Base-by-base conservation (phyloP, 192 early-diverging fungal genomes). In the Spizellomyces punctatus region DNA sequence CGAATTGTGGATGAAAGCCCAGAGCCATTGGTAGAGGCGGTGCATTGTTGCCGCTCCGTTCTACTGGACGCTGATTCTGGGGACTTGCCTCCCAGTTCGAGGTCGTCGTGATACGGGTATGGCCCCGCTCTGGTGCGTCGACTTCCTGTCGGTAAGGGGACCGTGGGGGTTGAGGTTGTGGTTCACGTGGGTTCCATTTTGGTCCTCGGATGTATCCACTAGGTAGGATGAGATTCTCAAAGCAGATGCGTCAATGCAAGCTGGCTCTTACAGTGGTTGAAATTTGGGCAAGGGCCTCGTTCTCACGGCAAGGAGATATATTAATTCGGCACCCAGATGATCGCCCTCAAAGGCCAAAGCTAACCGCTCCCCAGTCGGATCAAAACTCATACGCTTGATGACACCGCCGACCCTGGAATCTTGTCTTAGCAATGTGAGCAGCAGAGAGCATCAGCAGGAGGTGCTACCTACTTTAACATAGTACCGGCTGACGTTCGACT, bases 301-400 rank as follows among this genome's bases (percentile, higher is more conserved):
- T 44, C 65, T 61, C 0, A 88, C 55, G 12, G 66, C 12, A 19
- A 87, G 81, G 0, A 88, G 64, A 0, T 79, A 82, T 17, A 88
- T 17, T 17, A 86, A 61, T 14, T 85, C 76, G 4, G 76, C 74
- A 49, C 74, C 74, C 44, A 10, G 43, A 27, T 70, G 60, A 8
- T 63, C 14, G 27, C 85, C 59, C 42, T 82, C 80, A 74, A 85
- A 89, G 8, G 70, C 58, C 27, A 90, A 78, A 5, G 82, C 81
- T 42, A 90, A 48, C 41, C 89, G 74, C 17, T 83, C 76, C 6
- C 87, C 87, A 46, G 74, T 76, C 10, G 78, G 80, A 56, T 90
- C 89, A 7, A 89, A 46, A 5, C 63, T 59, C 22, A 90, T 60
- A 41, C 81, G 67, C 45, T 82, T 77, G 55, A 90, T 85, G 4